Evolutionary conservation across 73 alveolate species (phyloP), one percentile per base, ranked within the genome.

Genomic region (Paramecium tetraurelia): DNA sequence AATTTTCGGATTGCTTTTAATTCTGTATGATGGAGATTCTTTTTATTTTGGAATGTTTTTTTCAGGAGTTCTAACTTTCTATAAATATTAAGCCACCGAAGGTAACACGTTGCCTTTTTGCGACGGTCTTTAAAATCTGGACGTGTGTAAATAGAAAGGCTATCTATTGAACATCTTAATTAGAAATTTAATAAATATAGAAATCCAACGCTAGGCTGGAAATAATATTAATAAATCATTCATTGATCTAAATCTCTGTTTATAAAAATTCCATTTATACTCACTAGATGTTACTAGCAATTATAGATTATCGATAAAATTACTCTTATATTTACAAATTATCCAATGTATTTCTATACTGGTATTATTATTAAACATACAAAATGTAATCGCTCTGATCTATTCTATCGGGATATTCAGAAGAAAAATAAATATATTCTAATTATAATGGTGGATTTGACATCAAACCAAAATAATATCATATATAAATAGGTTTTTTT

Each of bases 51-150:
- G 29, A 11, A 22, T 27, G 41, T 27, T n/a, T 33, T 63, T 63
- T 33, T 63, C 84, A 11, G 84, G 84, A 63, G 84, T 63, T 27
- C 46, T 27, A 14, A 63, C 84, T 41, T 63, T 63, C 84, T 63
- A 63, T 33, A 63, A 63, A 63, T 63, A 63, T 63, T 63, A 20
- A 63, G 84, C 84, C 11, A 63, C 84, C 2, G 84, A 63, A 27
- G 84, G 84, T 12, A 63, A 53, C 69, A 53, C 46, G 24, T 31
- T 33, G 31, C 16, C 84, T 63, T 41, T 63, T n/a, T 63, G 11
- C 3, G 44, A 31, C 11, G 11, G 24, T 63, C 84, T 63, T 63
- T 63, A 33, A 11, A 63, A 27, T 63, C 84, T 27, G 2, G 41
- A 33, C 11, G 84, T 63, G 10, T 63, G 46, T 63, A 63, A 29